These are phyloP conservation scores for Irpex sp. DNA, from an alignment of 1,284 basidiomycete species.

Conservation along the genomic window DNA sequence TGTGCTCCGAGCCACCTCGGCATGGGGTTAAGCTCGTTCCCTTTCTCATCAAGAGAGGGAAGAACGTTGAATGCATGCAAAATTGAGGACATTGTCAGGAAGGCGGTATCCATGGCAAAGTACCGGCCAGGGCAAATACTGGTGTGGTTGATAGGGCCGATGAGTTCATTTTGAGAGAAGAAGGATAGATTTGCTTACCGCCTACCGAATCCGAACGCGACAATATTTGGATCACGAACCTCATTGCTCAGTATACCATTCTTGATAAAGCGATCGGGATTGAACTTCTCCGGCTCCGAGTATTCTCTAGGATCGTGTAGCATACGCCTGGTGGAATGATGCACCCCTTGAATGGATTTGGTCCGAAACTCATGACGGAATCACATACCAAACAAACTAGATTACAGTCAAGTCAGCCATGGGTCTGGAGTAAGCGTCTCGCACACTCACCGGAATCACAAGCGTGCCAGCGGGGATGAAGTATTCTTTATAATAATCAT, in stretches of 20 bases:
- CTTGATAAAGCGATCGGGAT: slow-evolving; percentile 17
- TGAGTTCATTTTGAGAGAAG: background rate
- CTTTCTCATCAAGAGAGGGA: slow-evolving; percentile 18
- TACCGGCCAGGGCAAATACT: slow-evolving; percentile 20
- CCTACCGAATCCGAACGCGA: slow-evolving; percentile 18
- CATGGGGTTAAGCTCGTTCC: background rate
- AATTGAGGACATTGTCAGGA: slow-evolving; percentile 34
- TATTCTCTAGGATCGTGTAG: slow-evolving; percentile 15
- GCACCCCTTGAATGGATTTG: background rate
- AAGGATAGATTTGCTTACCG: slow-evolving; percentile 7
- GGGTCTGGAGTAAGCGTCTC: background rate
- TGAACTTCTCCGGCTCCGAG: slow-evolving; percentile 15
- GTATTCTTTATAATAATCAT: slow-evolving; percentile 21
- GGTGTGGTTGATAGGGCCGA: background rate
- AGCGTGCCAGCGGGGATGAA: slow-evolving; percentile 21
- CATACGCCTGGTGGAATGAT: slow-evolving; percentile 9
- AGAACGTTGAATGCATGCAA: slow-evolving; percentile 33
- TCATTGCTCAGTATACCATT: slow-evolving; percentile 10
- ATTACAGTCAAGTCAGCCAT: background rate
- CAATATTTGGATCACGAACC: background rate
- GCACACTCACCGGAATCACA: slow-evolving; percentile 8
- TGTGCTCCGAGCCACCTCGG: background rate
- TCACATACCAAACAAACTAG: background rate
- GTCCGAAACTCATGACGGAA: too few relatives aligned
- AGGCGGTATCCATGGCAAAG: slow-evolving; percentile 27